Base-by-base conservation (phyloP, 208 protist genomes). In the Angomonas deanei region DNA sequence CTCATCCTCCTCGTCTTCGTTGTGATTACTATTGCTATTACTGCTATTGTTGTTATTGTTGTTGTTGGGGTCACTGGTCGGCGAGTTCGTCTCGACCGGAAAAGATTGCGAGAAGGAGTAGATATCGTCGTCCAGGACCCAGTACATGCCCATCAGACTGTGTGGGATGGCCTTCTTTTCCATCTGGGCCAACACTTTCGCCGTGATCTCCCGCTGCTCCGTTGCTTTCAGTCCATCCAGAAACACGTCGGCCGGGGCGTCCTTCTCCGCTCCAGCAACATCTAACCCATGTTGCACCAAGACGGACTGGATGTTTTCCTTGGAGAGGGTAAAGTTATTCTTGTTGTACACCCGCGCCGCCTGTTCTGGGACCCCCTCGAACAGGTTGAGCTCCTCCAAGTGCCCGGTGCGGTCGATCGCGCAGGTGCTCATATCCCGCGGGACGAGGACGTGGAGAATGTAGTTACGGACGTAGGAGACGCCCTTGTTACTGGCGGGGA, bases 41-140 rank as follows among this genome's bases (percentile, higher is more conserved):
- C n/a, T 19, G 4, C 26, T 27, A 15, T 53, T 26, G 23, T 27
- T 26, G 23, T 15, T 26, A 24, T 26, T 53, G 23, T 53, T 61
- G 17, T 38, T 42, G 27, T 21, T 64, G 8, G 36, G 36, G 36
- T 8, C 8, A 15, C 11, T 15, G 36, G 36, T 15, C 11, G 36
- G 8, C 11, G 36, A n/a, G 36, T 8, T 80, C 19, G 39, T 54
- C 27, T 39, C 53, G 1, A 55, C 6, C 1, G 26, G 52, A 39
- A 56, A 24, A 10, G 70, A 55, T 28, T 61, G 50, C 60, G 76
- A 68, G 39, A 96, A 91, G 58, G 60, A 59, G 48, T 76, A 82
- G 54, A 96, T 90, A 57, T 96, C 91, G 63, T 96, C 91, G 38
- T 96, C 91, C n/a, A 96, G 61, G 0, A 96, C 88, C 88, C 91